Evolutionary conservation across 139 green algal genomes (phyloP), one percentile per base, ranked within the genome.

Genomic region (Diplosphaera chodatii): DNA sequence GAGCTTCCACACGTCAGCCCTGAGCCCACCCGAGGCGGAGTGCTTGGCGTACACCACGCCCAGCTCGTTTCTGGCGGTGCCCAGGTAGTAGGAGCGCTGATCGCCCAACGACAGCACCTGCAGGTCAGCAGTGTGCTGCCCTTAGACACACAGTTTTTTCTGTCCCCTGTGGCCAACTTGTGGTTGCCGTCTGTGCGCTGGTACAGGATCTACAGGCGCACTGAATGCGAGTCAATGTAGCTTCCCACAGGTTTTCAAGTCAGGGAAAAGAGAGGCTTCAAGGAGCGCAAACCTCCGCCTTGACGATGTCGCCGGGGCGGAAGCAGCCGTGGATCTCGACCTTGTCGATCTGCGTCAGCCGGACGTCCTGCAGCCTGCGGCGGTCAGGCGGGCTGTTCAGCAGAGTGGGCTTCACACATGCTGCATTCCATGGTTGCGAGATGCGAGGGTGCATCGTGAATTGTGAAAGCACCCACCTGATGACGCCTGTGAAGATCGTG

Each of bases 41-140:
- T 59, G 48, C 68, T 84, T 86, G 16, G 93, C 93, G 63, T 90
- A 89, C 59, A 98, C 89, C 30, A 98, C 93, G 0, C 93, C 93
- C 48, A 97, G 83, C 40, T 92, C 78, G 75, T 97, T 94, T 65
- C 86, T 81, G 27, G 93, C 92, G n/a, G 93, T 98, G 67, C 79
- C 85, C 3, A 98, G 83, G 76, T 91, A 92, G 70, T 95, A 97
- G 13, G 86, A 89, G n/a, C 90, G 75, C 0, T 87, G 81, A 68
- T 97, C 91, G 28, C 93, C 93, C 33, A 98, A 66, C 5, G 88
- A 95, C 18, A 96, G 68, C 55, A 94, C 48, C 48, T 59, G 48
- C 48, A 59, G 6, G 37, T 48, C 8, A 6, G 10, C 37, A 48
- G 37, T 59, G 37, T 48, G 37, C 37, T 48, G 37, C 37, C 13